These are phyloP conservation scores for Geotrichum armillariae DNA, from an alignment of 1,139 yeast species.

Conservation along the genomic window DNA sequence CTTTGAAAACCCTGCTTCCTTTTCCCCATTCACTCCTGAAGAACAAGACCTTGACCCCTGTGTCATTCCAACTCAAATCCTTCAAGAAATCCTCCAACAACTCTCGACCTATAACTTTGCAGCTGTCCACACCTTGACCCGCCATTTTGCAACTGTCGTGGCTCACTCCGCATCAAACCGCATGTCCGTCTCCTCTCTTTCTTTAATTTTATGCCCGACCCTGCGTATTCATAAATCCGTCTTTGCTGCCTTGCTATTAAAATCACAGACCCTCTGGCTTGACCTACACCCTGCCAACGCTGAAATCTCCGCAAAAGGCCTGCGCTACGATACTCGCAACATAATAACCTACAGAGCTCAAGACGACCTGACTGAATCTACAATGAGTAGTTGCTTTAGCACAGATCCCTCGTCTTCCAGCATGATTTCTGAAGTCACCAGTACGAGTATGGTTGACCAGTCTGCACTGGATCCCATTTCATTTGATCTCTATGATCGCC, in stretches of 20 bases:
- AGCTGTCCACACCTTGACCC: constrained; percentile 30
- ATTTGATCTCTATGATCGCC: constrained; percentile 3
- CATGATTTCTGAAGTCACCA: constrained; percentile 11
- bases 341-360: constrained; percentile 13
- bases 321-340: constrained; percentile 11
- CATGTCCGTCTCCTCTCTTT: constrained; percentile 36
- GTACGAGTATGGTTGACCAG: not conserved
- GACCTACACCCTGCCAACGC: constrained; percentile 24
- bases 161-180: constrained; percentile 28
- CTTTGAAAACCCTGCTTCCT: constrained; percentile 8
- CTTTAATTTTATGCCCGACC: constrained; percentile 38
- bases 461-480: constrained; percentile 9
- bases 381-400: not conserved
- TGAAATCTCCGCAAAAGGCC: not conserved
- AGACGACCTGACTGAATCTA: constrained; percentile 5
- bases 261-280: constrained; percentile 28
- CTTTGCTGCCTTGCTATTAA: constrained; percentile 28
- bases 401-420: no score
- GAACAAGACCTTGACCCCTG: constrained; percentile 24
- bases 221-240: constrained; percentile 32
- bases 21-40: constrained; percentile 20
- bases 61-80: constrained; percentile 26
- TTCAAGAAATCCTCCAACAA: constrained; percentile 29
- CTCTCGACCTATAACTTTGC: constrained; percentile 33
- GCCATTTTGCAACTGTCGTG: constrained; percentile 32